These are phyloP conservation scores for Podaxis pistillaris DNA, from an alignment of 768 basidiomycete genomes.

Conservation along the genomic window DNA sequence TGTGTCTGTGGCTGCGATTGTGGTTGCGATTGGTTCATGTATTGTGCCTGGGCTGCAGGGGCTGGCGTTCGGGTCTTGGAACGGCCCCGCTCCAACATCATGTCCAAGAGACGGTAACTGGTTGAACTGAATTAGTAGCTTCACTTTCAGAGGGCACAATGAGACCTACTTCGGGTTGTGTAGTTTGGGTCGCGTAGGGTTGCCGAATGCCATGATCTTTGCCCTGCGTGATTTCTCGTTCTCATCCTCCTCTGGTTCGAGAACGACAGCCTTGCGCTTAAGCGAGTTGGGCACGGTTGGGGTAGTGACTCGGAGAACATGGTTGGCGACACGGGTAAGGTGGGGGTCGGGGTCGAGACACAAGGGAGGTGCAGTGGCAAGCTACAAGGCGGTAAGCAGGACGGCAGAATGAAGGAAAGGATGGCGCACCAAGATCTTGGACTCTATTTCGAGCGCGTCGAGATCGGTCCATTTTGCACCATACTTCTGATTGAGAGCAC, in stretches of 20 bases:
- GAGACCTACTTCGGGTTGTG: conserved; percentile 48
- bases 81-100: conserved; percentile 23
- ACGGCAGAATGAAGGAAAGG: conserved; percentile 10
- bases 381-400: conserved; percentile 35
- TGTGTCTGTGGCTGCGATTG: conserved; percentile 22
- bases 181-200: conserved; percentile 50
- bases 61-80: conserved; percentile 26
- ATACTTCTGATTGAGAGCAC: conserved; percentile 58
- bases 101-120: conserved; percentile 62
- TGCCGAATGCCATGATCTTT: conserved; percentile 81
- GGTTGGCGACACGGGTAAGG: conserved; percentile 73
- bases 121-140: not conserved
- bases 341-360: conserved; percentile 81
- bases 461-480: conserved; percentile 66
- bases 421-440: conserved; percentile 63
- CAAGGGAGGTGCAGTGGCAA: conserved; percentile 71
- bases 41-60: conserved; percentile 29
- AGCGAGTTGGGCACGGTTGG: conserved; percentile 71
- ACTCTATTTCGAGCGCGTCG: conserved; percentile 72
- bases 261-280: conserved; percentile 70
- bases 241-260: conserved; percentile 77
- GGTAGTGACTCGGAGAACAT: conserved; percentile 67
- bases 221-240: conserved; percentile 67
- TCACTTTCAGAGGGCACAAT: conserved; percentile 4
- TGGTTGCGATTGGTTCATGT: conserved; percentile 20